Base-by-base conservation (phyloP, 169 alveolate species). In the Babesia bigemina region DNA sequence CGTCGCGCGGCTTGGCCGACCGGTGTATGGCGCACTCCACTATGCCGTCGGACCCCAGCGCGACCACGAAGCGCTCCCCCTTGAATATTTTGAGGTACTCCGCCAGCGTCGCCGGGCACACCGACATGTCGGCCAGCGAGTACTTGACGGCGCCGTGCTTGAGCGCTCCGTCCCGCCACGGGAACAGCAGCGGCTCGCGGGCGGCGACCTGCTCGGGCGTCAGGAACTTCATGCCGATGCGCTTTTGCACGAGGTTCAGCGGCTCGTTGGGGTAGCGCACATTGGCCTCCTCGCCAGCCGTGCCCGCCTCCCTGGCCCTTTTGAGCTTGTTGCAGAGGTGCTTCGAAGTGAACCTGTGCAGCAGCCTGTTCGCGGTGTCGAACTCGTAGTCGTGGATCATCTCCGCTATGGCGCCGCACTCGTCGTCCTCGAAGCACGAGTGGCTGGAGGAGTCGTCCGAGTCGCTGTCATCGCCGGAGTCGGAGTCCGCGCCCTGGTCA, bases 331-430 rank as follows among this genome's bases (percentile, higher is more conserved):
- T 76, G 39, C 86, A 71, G 21, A 76, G 48, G 29, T 76, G 85
- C 26, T 39, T 55, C n/a, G 78, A 69, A 4, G 86, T 76, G 21
- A 76, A 76, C 28, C 86, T 9, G 19, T 58, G 56, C 29, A 76
- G 39, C 63, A 76, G 26, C 24, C 65, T 47, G 29, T 19, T 69
- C 4, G 85, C 85, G 14, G 72, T 76, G 29, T 76, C 79, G 44
- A 76, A 76, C 28, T 76, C 86, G 48, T 69, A 56, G 44, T 71
- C 48, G 52, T 53, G 48, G 4, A 76, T 76, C 79, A 76, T 58
- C 28, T 76, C 86, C 11, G 86, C 83, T 16, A 76, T 76, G 24
- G 78, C 83, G 21, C 85, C 86, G 71, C 86, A 65, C 47, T 76
- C 86, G 28, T 71, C 73, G 36, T 76, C 86, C 49, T 75, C 84